Base-by-base conservation (phyloP, 768 basidiomycete genomes). In the Suillus sp. region DNA sequence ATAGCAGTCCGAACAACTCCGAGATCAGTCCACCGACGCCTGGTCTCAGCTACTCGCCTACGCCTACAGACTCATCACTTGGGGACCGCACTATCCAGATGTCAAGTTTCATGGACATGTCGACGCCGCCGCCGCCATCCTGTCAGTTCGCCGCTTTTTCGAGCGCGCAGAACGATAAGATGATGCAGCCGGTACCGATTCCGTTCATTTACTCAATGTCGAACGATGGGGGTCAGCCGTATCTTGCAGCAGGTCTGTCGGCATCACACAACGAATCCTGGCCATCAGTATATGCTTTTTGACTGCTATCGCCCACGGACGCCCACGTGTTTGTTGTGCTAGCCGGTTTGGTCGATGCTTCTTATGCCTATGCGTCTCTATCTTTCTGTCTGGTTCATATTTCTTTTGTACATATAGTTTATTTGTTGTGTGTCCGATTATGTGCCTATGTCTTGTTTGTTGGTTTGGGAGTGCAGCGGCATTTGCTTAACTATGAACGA, bases 71-170 rank as follows among this genome's bases (percentile, higher is more conserved):
- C 62, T 87, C 83, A 0, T 83, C 83, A 6, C 75, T 80, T 54
- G 82, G 81, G 43, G 85, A 86, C 66, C 80, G 80, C 27, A 87
- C 84, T 0, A 76, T 86, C 27, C 86, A 87, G 66, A 83, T 86
- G 81, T 73, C 80, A 18, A 78, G 74, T 0, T 86, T 86, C 62
- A 73, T 80, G 68, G 85, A 87, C 64, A 80, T 75, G 18, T 66
- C 69, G 8, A 75, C 74, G 37, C 74, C 74, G 65, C 74, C 75
- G 34, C 74, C 74, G 22, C 64, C 72, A 69, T 27, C 56, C 18
- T 40, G 38, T 20, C 76, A 75, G 74, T 75, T 75, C 74, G 76
- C 75, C 67, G 62, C 75, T 65, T 77, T 74, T 22, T 38, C 48
- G 14, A 68, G 75, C 59, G 71, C 62, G 76, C 74, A 77, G 75